Percentiles rank a stretch among this genome's conserved stretches.
Evolutionary conservation across 306 rosid genomes (phyloP).

Genomic region (Pyrus communis): DNA sequence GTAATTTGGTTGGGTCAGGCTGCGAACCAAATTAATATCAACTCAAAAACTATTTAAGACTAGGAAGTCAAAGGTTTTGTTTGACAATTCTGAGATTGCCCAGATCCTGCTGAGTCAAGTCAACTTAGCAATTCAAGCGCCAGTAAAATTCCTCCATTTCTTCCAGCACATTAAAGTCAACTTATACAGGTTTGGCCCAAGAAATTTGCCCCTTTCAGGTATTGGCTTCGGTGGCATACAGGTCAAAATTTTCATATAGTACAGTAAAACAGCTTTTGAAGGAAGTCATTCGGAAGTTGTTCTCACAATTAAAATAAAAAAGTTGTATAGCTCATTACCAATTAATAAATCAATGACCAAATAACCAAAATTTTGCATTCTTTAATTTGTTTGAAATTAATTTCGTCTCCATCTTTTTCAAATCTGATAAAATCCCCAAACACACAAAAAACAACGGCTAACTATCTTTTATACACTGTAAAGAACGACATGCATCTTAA

Average conservation of each 20-base stretch:
- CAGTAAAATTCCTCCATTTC: not conserved
- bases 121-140: slow-evolving; percentile 7
- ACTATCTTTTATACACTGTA: too few species aligned
- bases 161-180: not conserved
- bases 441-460: too few species aligned
- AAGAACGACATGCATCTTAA: too few species aligned
- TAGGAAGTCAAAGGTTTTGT: not conserved
- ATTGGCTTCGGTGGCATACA: not conserved
- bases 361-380: too few species aligned
- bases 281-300: slow-evolving; percentile 6
- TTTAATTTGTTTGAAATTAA: too few species aligned
- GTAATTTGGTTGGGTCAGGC: not conserved
- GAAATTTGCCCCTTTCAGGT: not conserved
- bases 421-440: too few species aligned
- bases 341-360: too few species aligned
- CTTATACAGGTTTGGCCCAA: not conserved
- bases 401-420: too few species aligned
- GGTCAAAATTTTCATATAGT: not conserved
- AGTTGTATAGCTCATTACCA: too few species aligned
- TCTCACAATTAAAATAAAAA: not conserved
- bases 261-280: not conserved
- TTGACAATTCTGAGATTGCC: not conserved
- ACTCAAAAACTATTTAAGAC: not conserved
- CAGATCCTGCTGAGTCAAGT: slow-evolving; percentile 19
- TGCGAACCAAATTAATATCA: not conserved